A percentile compares a stretch with the other conserved stretches of the same genome.
Conservation (phyloP, 2,329 filamentous ascomycete genomes). For the Lachnellula hyalina region DNA sequence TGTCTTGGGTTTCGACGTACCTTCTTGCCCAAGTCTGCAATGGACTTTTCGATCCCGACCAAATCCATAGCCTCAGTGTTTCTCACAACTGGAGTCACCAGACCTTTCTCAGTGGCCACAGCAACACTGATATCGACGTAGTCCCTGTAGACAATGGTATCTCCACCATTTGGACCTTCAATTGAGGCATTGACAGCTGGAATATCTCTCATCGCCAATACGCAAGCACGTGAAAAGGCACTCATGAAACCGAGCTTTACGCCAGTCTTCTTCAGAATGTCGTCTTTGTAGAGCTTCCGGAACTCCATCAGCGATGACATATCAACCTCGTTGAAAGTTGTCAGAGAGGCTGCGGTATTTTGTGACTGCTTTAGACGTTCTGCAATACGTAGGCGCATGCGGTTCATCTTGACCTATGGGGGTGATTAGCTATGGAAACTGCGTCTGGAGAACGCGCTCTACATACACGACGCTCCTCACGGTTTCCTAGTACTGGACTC, state of each 20-base stretch:
- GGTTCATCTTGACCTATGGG: conserved; percentile 94
- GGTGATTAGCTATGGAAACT: conserved; percentile 9
- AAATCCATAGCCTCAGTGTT: conserved; percentile 88
- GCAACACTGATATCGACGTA: conserved; percentile 98
- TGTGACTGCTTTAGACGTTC: conserved; percentile 99
- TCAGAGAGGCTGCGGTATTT: conserved; percentile 94
- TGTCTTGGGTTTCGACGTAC: conserved; percentile 39
- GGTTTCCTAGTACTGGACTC: conserved; percentile 54
- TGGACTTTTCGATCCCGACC: conserved; percentile 81
- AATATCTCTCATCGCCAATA: conserved; percentile 92
- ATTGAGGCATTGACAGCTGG: conserved; percentile 95
- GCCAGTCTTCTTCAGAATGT: conserved; percentile 89
- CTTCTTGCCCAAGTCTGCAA: conserved; percentile 95
- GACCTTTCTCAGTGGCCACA: conserved; percentile 93
- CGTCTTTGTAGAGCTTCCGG: conserved; percentile 95
- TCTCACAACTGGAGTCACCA: conserved; percentile 93
- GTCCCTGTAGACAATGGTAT: conserved; percentile 97
- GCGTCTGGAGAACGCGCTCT: background rate
- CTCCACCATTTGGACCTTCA: conserved; percentile 87
- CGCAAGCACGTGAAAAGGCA: conserved; percentile 84
- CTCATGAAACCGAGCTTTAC: conserved; percentile 99
- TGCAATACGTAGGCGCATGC: conserved; percentile 94
- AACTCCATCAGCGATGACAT: conserved; percentile 98
- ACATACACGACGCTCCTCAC: conserved; percentile 82
- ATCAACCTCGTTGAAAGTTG: conserved; percentile 98